phyloP scores from a whole-genome alignment of 2,329 filamentous ascomycete genomes.

The Paecilomyces variotii region DNA sequence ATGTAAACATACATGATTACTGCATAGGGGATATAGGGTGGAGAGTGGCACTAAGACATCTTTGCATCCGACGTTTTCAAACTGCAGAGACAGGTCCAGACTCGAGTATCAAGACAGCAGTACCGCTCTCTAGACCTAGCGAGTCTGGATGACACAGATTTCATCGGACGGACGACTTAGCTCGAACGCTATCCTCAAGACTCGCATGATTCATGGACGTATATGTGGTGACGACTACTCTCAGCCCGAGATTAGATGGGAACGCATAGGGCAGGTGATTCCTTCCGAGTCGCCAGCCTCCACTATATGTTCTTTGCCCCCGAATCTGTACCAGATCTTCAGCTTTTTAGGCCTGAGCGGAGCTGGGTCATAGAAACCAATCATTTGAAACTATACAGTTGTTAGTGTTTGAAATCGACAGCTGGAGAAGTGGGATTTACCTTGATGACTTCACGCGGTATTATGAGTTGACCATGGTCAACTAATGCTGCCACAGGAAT shows the following conservation, averaged over 20 bases:
- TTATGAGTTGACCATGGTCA: conserved; percentile 32
- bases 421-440: conserved; percentile 12
- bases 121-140: background rate
- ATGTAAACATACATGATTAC: background rate
- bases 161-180: background rate
- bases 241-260: conserved; percentile 21
- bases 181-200: background rate
- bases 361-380: conserved; percentile 38
- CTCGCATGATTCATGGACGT: background rate
- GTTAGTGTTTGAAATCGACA: conserved; percentile 11
- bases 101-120: background rate
- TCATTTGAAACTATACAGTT: conserved; percentile 27
- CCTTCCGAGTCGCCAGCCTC: conserved; percentile 30
- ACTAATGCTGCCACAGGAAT: conserved; percentile 38
- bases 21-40: background rate
- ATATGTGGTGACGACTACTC: background rate
- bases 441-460: conserved; percentile 27
- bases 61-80: background rate
- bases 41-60: background rate
- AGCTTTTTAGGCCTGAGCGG: conserved; percentile 33
- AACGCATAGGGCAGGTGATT: conserved; percentile 31
- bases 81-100: background rate
- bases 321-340: conserved; percentile 36
- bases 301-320: conserved; percentile 28
- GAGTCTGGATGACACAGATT: background rate